These are phyloP conservation scores for Sclerotiophoma versabilis DNA, from an alignment of 2,329 filamentous ascomycete genomes.

Conservation along the genomic window DNA sequence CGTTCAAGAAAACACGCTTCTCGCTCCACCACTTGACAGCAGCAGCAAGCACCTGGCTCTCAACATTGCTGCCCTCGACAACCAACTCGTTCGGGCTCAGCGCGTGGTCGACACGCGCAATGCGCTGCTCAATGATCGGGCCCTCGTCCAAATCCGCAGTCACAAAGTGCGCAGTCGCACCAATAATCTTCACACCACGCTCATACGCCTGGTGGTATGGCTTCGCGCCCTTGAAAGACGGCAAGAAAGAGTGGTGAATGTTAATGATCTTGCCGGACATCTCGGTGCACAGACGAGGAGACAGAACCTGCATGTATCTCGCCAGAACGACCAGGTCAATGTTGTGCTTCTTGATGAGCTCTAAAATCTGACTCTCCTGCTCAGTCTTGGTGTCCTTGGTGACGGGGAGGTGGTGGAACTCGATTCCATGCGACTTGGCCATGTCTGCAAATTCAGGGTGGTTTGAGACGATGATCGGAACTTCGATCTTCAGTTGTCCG, in stretches of 20 bases:
- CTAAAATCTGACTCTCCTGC: constrained; percentile 75
- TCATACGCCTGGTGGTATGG: constrained; percentile 90
- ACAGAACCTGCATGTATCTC: constrained; percentile 88
- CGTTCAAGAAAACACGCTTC: constrained; percentile 78
- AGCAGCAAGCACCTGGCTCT: constrained; percentile 81
- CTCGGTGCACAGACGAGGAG: constrained; percentile 73
- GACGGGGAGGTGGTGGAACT: constrained; percentile 82
- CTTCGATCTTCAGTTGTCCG: constrained; percentile 75
- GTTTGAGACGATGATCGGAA: constrained; percentile 82
- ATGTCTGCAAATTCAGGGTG: constrained; percentile 76
- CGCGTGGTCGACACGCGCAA: constrained; percentile 77
- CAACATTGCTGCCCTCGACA: constrained; percentile 81
- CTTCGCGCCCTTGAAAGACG: constrained; percentile 86
- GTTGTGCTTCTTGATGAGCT: constrained; percentile 71
- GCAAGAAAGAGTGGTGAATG: constrained; percentile 88
- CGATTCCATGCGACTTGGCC: constrained; percentile 75
- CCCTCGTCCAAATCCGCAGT: constrained; percentile 86
- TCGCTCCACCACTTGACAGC: constrained; percentile 87
- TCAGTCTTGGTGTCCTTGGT: constrained; percentile 77
- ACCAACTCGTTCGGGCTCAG: constrained; percentile 79
- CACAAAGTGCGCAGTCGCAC: constrained; percentile 85
- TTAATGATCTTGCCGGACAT: constrained; percentile 92
- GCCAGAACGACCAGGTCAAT: constrained; percentile 83
- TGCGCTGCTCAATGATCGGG: constrained; percentile 86
- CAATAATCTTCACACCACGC: constrained; percentile 86